Evolutionary conservation across 75 land plant species (phyloP).

Genomic region (Cupressus sempervirens): DNA sequence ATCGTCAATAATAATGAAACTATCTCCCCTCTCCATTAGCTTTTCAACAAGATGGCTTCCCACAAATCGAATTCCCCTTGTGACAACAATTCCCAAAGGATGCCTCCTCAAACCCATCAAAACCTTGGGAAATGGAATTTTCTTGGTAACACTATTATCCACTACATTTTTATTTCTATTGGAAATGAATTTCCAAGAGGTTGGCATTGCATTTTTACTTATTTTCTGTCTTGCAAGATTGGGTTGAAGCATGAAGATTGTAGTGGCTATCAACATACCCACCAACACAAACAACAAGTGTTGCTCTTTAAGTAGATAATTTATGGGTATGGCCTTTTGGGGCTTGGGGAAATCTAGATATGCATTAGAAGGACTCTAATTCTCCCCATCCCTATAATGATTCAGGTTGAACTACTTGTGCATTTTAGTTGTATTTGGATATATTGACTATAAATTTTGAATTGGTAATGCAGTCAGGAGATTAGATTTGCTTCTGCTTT

Average conservation of each 20-base stretch:
- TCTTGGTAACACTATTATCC: not conserved
- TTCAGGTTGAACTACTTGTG: slow-evolving; percentile 19
- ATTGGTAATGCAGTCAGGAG: not conserved
- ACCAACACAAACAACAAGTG: slow-evolving; percentile 62
- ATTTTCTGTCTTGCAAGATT: slow-evolving; percentile 10
- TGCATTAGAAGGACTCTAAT: slow-evolving; percentile 9
- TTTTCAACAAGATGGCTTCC: slow-evolving; percentile 85
- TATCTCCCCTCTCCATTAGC: slow-evolving; percentile 60
- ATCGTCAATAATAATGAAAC: slow-evolving; percentile 77
- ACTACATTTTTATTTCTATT: slow-evolving; percentile 6
- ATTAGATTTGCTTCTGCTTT: not conserved
- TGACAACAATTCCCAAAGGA: slow-evolving; percentile 62
- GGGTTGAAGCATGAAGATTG: slow-evolving; percentile 64
- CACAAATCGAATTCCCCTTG: slow-evolving; percentile 80
- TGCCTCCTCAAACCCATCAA: slow-evolving; percentile 44
- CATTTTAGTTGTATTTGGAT: not conserved
- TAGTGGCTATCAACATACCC: slow-evolving; percentile 62
- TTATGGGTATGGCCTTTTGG: slow-evolving; percentile 37
- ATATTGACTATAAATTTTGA: not conserved
- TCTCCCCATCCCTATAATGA: slow-evolving; percentile 44
- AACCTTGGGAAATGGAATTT: slow-evolving; percentile 16
- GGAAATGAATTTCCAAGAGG: not conserved
- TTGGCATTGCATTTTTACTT: not conserved
- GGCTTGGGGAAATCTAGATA: slow-evolving; percentile 32
- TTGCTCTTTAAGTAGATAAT: slow-evolving; percentile 58